Evolutionary conservation across 2,329 filamentous ascomycete genomes (phyloP).

Genomic region (Cadophora sp.): DNA sequence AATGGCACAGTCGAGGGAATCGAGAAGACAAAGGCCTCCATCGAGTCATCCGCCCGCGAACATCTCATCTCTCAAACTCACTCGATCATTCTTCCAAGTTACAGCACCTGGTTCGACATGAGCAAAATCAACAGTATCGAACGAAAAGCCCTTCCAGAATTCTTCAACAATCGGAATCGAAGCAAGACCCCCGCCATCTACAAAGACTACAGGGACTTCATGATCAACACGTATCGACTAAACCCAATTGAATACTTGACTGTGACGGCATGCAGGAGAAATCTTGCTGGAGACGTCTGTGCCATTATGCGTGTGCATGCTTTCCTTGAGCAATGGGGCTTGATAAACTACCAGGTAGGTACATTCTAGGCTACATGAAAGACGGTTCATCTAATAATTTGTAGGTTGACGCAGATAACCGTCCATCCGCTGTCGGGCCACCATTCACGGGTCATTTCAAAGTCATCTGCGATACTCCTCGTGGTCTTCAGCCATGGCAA

Average conservation of each 20-base stretch:
- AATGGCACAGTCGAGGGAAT: constrained; percentile 58
- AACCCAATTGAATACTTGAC: constrained; percentile 97
- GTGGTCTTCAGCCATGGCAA: constrained; percentile 94
- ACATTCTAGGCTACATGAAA: neutral
- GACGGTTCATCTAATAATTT: constrained; percentile 27
- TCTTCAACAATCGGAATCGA: constrained; percentile 97
- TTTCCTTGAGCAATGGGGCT: constrained; percentile 97
- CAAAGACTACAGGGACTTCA: constrained; percentile 99
- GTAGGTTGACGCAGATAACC: constrained; percentile 93
- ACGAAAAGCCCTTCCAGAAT: constrained; percentile 93
- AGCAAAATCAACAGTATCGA: constrained; percentile 88
- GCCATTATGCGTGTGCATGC: constrained; percentile 99
- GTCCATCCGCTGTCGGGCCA: constrained; percentile 93
- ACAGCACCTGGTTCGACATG: constrained; percentile 99
- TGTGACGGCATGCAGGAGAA: constrained; percentile 93
- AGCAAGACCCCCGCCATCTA: constrained; percentile 98
- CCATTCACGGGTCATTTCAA: constrained; percentile 98
- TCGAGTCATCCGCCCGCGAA: constrained; percentile 87
- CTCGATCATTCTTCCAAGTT: constrained; percentile 94
- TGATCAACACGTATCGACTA: constrained; percentile 98
- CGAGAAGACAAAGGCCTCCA: constrained; percentile 77
- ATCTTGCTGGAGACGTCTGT: constrained; percentile 95
- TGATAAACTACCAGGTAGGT: constrained; percentile 96
- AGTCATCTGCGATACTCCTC: constrained; percentile 92
- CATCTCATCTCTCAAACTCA: constrained; percentile 94